These are phyloP conservation scores for Aspergillus homomorphus DNA, from an alignment of 495 filamentous ascomycete species.

Conservation along the genomic window DNA sequence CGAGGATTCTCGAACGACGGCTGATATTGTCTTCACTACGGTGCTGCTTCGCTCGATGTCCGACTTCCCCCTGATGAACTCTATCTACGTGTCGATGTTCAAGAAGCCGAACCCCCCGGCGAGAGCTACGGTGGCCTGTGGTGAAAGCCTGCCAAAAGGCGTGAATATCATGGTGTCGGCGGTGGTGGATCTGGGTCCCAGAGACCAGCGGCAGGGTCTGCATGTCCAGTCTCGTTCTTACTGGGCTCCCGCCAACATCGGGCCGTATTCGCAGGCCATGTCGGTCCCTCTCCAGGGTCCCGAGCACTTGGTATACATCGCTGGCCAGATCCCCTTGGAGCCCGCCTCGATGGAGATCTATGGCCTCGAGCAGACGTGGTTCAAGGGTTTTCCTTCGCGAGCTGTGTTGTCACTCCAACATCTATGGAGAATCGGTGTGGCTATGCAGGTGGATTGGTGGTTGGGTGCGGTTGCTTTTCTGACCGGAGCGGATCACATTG, in stretches of 20 bases:
- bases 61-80: conserved; percentile 72
- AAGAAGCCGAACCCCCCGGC: conserved; percentile 76
- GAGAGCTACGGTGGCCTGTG: conserved; percentile 77
- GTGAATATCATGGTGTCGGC: conserved; percentile 61
- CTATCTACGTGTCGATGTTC: conserved; percentile 66
- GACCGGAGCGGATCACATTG: conserved; percentile 27
- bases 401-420: conserved; percentile 77
- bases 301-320: conserved; percentile 56
- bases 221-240: conserved; percentile 94
- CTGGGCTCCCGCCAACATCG: conserved; percentile 98
- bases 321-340: conserved; percentile 88
- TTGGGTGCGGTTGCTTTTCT: conserved; percentile 71
- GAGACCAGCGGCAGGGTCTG: conserved; percentile 51
- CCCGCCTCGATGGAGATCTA: conserved; percentile 72
- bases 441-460: conserved; percentile 72
- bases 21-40: conserved; percentile 67
- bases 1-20: conserved; percentile 29
- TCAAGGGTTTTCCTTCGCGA: conserved; percentile 41
- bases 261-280: conserved; percentile 92
- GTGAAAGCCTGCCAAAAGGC: conserved; percentile 53
- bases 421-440: conserved; percentile 76
- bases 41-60: conserved; percentile 77
- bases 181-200: conserved; percentile 37
- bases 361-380: conserved; percentile 20
- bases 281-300: conserved; percentile 45